phyloP scores from a whole-genome alignment of 75 land plant species.

The Chamaecyparis obtusa region DNA sequence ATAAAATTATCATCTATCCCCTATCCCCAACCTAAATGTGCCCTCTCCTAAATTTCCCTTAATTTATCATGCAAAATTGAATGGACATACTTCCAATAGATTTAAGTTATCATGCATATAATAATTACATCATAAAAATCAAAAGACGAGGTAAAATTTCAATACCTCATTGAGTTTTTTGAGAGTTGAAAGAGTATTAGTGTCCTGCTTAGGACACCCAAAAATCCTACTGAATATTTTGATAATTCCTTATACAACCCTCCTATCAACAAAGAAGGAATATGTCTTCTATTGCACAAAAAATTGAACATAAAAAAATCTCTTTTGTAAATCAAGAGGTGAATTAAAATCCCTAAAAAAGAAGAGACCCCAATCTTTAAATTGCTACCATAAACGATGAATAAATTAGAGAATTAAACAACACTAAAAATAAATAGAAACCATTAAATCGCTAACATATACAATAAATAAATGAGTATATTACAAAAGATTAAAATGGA shows the following conservation, averaged over 20 bases:
- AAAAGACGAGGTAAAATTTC: not conserved
- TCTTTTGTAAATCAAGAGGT: not conserved
- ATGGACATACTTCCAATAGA: not conserved
- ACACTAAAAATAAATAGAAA: not conserved
- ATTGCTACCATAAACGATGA: not conserved
- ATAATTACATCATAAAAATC: not conserved
- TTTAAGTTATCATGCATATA: not conserved
- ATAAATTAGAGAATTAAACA: not conserved
- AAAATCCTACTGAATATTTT: conserved; percentile 63
- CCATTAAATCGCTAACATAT: not conserved
- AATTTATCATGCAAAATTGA: not conserved
- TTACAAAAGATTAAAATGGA: not conserved
- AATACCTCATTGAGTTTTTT: conserved; percentile 77
- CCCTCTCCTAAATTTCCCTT: not conserved
- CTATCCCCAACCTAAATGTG: not conserved
- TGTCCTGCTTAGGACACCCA: conserved; percentile 71
- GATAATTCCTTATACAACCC: conserved; percentile 7
- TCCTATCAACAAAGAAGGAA: conserved; percentile 20
- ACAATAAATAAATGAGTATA: not conserved
- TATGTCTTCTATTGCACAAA: conserved; percentile 14
- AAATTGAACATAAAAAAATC: conserved; percentile 12
- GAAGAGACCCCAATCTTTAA: not conserved
- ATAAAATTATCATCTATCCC: not conserved
- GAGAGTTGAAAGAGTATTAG: conserved; percentile 60
- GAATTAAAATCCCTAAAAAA: too few relatives aligned